These are phyloP conservation scores for Mycena metata DNA, from an alignment of 768 basidiomycete genomes.

Conservation along the genomic window DNA sequence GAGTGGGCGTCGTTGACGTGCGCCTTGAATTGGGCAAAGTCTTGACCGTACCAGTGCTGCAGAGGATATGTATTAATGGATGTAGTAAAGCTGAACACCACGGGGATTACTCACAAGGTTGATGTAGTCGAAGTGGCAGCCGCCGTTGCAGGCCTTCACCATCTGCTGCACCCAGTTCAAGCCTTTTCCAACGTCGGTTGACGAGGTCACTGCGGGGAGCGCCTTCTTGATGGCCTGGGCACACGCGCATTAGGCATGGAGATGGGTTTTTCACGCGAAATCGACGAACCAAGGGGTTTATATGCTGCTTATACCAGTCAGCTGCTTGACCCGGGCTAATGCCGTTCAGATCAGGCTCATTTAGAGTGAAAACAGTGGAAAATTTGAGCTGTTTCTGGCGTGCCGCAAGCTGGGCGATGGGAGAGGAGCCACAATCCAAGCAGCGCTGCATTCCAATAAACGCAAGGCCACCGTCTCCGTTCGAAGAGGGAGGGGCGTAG, in stretches of 20 bases:
- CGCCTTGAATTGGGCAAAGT: slow-evolving; percentile 45
- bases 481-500: slow-evolving; percentile 48
- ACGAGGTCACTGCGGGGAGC: slow-evolving; percentile 52
- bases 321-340: slow-evolving; percentile 47
- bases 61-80: no score
- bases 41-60: slow-evolving; percentile 34
- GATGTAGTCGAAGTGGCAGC: slow-evolving; percentile 49
- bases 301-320: slow-evolving; percentile 51
- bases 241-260: neutral
- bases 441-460: slow-evolving; percentile 57
- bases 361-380: slow-evolving; percentile 40
- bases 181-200: slow-evolving; percentile 45
- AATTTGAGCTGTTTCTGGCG: slow-evolving; percentile 46
- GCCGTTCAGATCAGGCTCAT: slow-evolving; percentile 50
- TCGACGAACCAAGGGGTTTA: slow-evolving; percentile 49
- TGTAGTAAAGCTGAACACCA: no score
- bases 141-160: slow-evolving; percentile 48
- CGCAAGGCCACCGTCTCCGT: slow-evolving; percentile 51
- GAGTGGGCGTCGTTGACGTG: slow-evolving; percentile 45
- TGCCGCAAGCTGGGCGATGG: slow-evolving; percentile 45
- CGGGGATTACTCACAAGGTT: no score
- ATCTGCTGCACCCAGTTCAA: slow-evolving; percentile 51
- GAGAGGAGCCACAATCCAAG: slow-evolving; percentile 51
- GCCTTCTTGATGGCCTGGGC: slow-evolving; percentile 52
- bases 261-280: slow-evolving; percentile 31